Evolutionary conservation across 805 yeast genomes (phyloP).

Genomic region (Starmerella stigmatis): DNA sequence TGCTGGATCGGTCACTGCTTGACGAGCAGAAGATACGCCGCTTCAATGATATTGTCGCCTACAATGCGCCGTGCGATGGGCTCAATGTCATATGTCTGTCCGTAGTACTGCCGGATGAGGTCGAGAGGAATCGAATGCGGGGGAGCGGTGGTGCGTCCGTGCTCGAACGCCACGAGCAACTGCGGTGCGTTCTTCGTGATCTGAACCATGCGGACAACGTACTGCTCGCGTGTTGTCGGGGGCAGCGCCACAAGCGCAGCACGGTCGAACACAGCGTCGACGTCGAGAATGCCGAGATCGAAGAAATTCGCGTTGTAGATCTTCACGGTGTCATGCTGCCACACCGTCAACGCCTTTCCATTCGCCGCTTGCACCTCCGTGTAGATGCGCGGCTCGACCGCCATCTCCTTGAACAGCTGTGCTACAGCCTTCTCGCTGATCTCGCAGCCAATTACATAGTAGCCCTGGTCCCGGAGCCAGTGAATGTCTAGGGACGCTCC

Average conservation of each 20-base stretch:
- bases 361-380: not conserved
- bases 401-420: conserved; percentile 13
- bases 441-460: conserved; percentile 17
- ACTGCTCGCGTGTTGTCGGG: conserved; percentile 5
- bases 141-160: conserved; percentile 10
- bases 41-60: conserved; percentile 5
- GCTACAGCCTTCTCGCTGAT: conserved; percentile 11
- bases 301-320: conserved; percentile 14
- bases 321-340: not conserved
- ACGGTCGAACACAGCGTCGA: conserved; percentile 18
- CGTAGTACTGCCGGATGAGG: conserved; percentile 15
- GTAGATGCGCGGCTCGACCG: conserved; percentile 2
- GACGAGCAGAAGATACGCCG: conserved; percentile 2
- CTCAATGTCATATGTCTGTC: conserved; percentile 7
- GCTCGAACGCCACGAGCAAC: conserved; percentile 17
- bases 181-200: conserved; percentile 18
- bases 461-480: conserved; percentile 12
- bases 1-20: too few relatives aligned
- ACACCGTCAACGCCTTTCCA: conserved; percentile 9
- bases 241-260: conserved; percentile 20
- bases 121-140: conserved; percentile 15
- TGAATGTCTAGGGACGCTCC: conserved; percentile 17
- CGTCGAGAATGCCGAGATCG: conserved; percentile 8
- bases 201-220: conserved; percentile 10
- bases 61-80: not conserved